Conservation (phyloP, 2,329 filamentous ascomycete species). For the Pyrenochaeta sp. region DNA sequence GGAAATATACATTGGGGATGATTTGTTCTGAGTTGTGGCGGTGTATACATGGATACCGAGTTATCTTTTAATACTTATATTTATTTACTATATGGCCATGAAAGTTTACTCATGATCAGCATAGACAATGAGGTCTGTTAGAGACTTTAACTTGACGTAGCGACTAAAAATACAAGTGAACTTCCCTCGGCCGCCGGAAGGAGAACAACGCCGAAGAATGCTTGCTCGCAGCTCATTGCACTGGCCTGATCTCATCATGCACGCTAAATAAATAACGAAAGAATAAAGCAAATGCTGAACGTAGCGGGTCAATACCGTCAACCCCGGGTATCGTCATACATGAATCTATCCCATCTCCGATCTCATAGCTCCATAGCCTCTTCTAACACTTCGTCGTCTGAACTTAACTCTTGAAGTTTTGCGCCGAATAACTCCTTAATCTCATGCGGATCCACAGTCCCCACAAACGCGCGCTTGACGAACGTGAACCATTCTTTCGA, state of each 20-base stretch:
- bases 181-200: too few relatives aligned
- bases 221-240: background rate
- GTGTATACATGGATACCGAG: too few relatives aligned
- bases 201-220: background rate
- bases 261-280: background rate
- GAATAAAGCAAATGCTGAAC: background rate
- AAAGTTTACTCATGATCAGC: too few relatives aligned
- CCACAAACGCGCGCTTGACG: constrained; percentile 79
- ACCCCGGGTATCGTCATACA: background rate
- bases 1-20: too few relatives aligned
- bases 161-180: too few relatives aligned
- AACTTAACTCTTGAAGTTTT: background rate
- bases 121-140: too few relatives aligned
- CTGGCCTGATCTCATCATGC: background rate
- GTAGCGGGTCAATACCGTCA: background rate
- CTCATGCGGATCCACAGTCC: constrained; percentile 72
- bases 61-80: too few relatives aligned
- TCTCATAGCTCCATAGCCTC: background rate
- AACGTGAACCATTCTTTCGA: constrained; percentile 82
- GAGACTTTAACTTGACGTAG: too few relatives aligned
- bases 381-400: background rate
- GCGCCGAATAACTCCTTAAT: constrained; percentile 56
- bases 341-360: background rate
- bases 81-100: too few relatives aligned
- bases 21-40: too few relatives aligned